Evolutionary conservation across 2,329 filamentous ascomycete genomes (phyloP).

Genomic region (Ascosphaera pollenicola): DNA sequence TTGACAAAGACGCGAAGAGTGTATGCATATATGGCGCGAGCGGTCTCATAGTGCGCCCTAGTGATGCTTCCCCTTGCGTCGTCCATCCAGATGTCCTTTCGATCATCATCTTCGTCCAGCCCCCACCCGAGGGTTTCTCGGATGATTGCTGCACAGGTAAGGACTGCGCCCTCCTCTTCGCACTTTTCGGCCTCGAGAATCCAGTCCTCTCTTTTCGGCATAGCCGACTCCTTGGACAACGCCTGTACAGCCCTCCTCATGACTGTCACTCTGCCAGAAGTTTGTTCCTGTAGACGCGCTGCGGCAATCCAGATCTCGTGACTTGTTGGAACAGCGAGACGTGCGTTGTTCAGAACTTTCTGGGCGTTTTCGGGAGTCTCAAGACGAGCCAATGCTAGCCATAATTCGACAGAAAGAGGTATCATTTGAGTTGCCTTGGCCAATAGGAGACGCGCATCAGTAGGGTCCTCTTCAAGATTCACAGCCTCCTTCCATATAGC

Average conservation of each 20-base stretch:
- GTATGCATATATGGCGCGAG: slow-evolving; percentile 82
- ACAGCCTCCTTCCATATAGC: slow-evolving; percentile 97
- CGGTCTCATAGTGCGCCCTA: slow-evolving; percentile 69
- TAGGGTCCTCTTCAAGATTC: slow-evolving; percentile 76
- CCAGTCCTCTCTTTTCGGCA: slow-evolving; percentile 96
- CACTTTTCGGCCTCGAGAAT: slow-evolving; percentile 86
- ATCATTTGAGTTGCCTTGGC: slow-evolving; percentile 94
- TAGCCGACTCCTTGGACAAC: slow-evolving; percentile 73
- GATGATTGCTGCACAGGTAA: slow-evolving; percentile 78
- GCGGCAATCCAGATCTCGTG: slow-evolving; percentile 96
- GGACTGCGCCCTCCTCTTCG: slow-evolving; percentile 68
- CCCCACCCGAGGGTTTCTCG: slow-evolving; percentile 83
- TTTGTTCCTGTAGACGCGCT: slow-evolving; percentile 68
- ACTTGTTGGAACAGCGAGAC: slow-evolving; percentile 80
- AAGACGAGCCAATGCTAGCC: slow-evolving; percentile 77
- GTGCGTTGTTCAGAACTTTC: slow-evolving; percentile 82
- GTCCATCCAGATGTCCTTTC: slow-evolving; percentile 89
- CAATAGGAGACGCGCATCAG: slow-evolving; percentile 68
- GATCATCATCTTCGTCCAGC: slow-evolving; percentile 86
- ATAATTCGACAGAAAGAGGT: slow-evolving; percentile 78
- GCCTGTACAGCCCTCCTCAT: slow-evolving; percentile 89
- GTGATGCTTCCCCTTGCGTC: slow-evolving; percentile 69
- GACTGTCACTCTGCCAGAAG: slow-evolving; percentile 59
- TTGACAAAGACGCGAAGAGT: slow-evolving; percentile 74
- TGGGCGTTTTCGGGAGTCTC: slow-evolving; percentile 83